These are phyloP conservation scores for Globisporangium spiculum DNA, from an alignment of 352 stramenopile genomes.

Conservation along the genomic window DNA sequence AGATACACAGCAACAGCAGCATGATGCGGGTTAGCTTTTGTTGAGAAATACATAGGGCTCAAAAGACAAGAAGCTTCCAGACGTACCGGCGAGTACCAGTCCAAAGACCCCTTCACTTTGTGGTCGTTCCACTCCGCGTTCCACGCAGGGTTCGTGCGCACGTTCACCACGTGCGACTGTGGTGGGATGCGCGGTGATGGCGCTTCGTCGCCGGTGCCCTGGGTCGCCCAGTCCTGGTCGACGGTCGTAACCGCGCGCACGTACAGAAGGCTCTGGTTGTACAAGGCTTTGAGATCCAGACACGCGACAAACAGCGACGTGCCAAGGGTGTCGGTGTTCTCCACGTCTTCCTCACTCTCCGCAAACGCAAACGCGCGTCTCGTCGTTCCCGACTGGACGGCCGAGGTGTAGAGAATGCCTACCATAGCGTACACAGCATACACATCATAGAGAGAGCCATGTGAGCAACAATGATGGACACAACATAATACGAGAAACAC, in stretches of 20 bases:
- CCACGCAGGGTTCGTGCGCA: slow-evolving; percentile 68
- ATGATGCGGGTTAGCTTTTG: neutral
- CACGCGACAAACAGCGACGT: slow-evolving; percentile 75
- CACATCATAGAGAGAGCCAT: neutral
- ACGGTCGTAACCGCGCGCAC: slow-evolving; percentile 64
- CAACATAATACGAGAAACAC: neutral
- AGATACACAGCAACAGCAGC: neutral
- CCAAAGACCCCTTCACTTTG: slow-evolving; percentile 46
- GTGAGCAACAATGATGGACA: neutral
- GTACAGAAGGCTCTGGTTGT: slow-evolving; percentile 39
- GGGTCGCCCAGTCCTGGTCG: slow-evolving; percentile 75
- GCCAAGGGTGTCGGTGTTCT: slow-evolving; percentile 46
- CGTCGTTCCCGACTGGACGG: slow-evolving; percentile 43
- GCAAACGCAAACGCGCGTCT: slow-evolving; percentile 65
- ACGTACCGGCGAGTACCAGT: slow-evolving; percentile 68
- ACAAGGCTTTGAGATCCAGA: slow-evolving; percentile 34
- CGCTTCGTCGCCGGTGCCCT: slow-evolving; percentile 42
- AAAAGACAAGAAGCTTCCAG: neutral
- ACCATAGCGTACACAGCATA: too few relatives aligned
- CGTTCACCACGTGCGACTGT: slow-evolving; percentile 84
- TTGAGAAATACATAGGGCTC: neutral
- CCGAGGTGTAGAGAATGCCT: slow-evolving; percentile 47
- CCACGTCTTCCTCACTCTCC: slow-evolving; percentile 23
- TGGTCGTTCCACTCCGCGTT: slow-evolving; percentile 65
- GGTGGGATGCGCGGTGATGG: slow-evolving; percentile 63